A percentile compares a stretch with the other conserved stretches of the same genome.
These are phyloP conservation scores for Kitagawia praeruptora DNA, from an alignment of 129 eudicot species.

Conservation along the genomic window DNA sequence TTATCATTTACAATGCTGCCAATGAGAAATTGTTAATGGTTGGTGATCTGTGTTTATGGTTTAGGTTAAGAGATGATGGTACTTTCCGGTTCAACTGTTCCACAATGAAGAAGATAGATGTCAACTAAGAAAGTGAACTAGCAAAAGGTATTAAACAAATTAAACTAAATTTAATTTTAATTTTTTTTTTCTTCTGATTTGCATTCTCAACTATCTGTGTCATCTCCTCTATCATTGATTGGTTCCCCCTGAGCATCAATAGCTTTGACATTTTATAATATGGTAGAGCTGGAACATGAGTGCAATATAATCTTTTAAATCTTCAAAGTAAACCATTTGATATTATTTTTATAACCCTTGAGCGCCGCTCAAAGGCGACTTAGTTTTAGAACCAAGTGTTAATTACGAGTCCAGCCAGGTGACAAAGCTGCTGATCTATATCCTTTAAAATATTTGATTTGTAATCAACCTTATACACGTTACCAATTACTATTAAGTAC, in stretches of 20 bases:
- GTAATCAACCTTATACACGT: neutral
- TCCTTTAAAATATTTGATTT: neutral
- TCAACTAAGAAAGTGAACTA: neutral
- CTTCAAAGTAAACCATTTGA: neutral
- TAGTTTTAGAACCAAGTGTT: neutral
- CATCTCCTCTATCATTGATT: too few relatives aligned
- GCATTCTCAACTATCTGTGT: too few relatives aligned
- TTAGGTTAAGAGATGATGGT: constrained; percentile 4
- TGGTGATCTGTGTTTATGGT: neutral
- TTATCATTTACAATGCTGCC: neutral
- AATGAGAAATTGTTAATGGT: neutral
- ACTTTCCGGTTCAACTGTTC: neutral
- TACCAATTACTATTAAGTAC: neutral
- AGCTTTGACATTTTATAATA: neutral
- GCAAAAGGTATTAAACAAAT: too few relatives aligned
- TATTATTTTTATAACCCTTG: neutral
- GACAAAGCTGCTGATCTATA: neutral
- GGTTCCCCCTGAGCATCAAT: too few relatives aligned
- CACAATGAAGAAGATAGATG: neutral
- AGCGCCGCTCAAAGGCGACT: constrained; percentile 1
- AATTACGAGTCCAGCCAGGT: neutral
- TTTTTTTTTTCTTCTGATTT: too few relatives aligned
- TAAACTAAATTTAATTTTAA: too few relatives aligned
- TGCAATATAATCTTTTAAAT: neutral
- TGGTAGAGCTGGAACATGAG: neutral